These are phyloP conservation scores for Coemansia sp. DNA, from an alignment of 192 early-diverging fungal genomes.

Conservation along the genomic window DNA sequence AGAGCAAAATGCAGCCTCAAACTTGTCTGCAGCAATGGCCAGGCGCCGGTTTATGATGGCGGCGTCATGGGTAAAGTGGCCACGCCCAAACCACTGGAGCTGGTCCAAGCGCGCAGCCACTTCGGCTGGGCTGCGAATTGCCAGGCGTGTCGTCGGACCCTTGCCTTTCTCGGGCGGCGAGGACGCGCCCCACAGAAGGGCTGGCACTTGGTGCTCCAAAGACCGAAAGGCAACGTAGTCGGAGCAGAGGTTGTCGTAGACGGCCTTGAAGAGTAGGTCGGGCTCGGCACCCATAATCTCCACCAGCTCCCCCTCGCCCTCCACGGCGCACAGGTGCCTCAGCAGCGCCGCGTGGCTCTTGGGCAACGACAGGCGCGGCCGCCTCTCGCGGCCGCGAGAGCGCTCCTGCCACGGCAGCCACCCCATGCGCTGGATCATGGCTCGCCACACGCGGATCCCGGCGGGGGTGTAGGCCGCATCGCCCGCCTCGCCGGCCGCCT, in stretches of 20 bases:
- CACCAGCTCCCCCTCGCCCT: conserved; percentile 21
- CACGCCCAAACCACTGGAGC: conserved; percentile 50
- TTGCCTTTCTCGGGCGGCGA: neutral
- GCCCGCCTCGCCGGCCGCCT: conserved; percentile 9
- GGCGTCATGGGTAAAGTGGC: conserved; percentile 13
- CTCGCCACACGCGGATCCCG: conserved; percentile 38
- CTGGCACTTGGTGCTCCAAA: conserved; percentile 3
- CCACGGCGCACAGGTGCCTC: conserved; percentile 25
- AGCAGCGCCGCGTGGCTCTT: conserved; percentile 26
- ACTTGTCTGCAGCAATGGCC: conserved; percentile 16
- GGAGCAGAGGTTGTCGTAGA: conserved; percentile 26
- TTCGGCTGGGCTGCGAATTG: conserved; percentile 4
- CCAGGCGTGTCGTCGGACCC: neutral
- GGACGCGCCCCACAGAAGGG: neutral
- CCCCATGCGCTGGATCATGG: conserved; percentile 35
- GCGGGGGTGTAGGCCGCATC: conserved; percentile 23
- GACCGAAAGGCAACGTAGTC: conserved; percentile 32
- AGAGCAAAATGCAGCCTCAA: conserved; percentile 22
- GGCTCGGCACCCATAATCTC: conserved; percentile 27
- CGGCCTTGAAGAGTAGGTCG: conserved; percentile 46
- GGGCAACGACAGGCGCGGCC: conserved; percentile 24
- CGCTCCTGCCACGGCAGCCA: conserved; percentile 40
- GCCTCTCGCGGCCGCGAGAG: conserved; percentile 22
- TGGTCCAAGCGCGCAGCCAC: conserved; percentile 47
- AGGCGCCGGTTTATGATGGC: conserved; percentile 22